phyloP scores from a whole-genome alignment of 768 basidiomycete species.

The Termitomyces sp. region DNA sequence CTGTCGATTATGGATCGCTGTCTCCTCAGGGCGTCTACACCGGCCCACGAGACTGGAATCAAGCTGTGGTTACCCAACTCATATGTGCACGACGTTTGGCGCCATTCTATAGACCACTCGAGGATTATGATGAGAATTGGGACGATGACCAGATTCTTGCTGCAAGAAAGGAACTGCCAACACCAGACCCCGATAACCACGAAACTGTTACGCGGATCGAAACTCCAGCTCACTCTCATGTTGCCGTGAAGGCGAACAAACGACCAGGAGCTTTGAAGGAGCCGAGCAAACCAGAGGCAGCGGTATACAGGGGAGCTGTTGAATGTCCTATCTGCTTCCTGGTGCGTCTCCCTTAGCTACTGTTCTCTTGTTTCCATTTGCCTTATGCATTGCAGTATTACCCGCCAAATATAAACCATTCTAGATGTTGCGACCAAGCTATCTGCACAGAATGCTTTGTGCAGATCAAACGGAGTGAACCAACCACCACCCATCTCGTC shows the following conservation, averaged over 20 bases:
- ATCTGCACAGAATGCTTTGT: slow-evolving; percentile 99
- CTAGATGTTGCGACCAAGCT: slow-evolving; percentile 96
- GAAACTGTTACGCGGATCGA: slow-evolving; percentile 48
- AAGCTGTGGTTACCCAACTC: slow-evolving; percentile 79
- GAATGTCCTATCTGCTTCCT: slow-evolving; percentile 99
- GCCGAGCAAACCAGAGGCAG: slow-evolving; percentile 67
- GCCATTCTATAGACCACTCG: slow-evolving; percentile 94
- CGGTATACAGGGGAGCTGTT: slow-evolving; percentile 77
- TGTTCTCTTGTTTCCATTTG: slow-evolving; percentile 26
- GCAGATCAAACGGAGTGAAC: slow-evolving; percentile 95
- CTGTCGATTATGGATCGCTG: slow-evolving; percentile 80
- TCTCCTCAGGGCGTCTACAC: slow-evolving; percentile 86
- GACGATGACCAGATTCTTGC: slow-evolving; percentile 84
- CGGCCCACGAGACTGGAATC: slow-evolving; percentile 85
- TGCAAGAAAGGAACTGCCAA: slow-evolving; percentile 67
- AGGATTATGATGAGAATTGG: slow-evolving; percentile 90
- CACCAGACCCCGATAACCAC: slow-evolving; percentile 37
- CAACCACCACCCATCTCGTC: slow-evolving; percentile 91
- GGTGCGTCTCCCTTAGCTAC: slow-evolving; percentile 44
- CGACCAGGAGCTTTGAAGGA: slow-evolving; percentile 63
- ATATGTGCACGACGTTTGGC: slow-evolving; percentile 87
- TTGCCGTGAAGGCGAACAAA: slow-evolving; percentile 41
- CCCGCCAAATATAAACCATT: slow-evolving; percentile 94
- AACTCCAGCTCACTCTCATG: slow-evolving; percentile 26
- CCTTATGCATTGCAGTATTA: slow-evolving; percentile 67